Base-by-base conservation (phyloP, 306 rosid genomes). In the Hippophae gyantsensis region DNA sequence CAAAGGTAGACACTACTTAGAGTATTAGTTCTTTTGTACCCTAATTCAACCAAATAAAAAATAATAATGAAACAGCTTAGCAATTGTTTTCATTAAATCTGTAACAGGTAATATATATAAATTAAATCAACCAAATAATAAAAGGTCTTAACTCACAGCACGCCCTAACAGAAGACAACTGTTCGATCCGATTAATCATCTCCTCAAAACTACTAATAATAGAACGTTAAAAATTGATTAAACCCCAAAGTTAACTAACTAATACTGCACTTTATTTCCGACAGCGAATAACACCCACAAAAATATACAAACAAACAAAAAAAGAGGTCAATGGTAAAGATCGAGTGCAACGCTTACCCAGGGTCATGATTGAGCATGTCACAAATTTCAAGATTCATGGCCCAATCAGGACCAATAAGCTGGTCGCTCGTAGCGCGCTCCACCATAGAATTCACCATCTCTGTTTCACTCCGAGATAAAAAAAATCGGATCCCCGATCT, bases 361-460 rank as follows among this genome's bases (percentile, higher is more conserved):
- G 89, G 95, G 60, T 86, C 95, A 10, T 83, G 90, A 60, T 86
- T 93, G 71, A 89, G 86, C 63, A 84, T 72, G 71, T 93, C 97
- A 69, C 99, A 93, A 86, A 93, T 93, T 88, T 93, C 99, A 66
- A 93, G 66, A 76, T 93, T 93, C 97, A 82, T 82, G 57, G 97
- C 97, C 99, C 99, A 93, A 74, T 93, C 99, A 69, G 99, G 99
- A 61, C 99, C 99, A 61, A 93, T 76, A 55, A 93, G 93, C 94
- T 82, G 72, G 78, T 82, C 93, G 82, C 83, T 89, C 55, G 97
- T 84, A 70, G 97, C 99, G 68, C 97, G 90, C 54, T 83, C 99
- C 67, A 89, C 99, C 84, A 86, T 73, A n/a, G 88, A 67, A 69
- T 82, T 84, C 84, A 84, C 99, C 99, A 93, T 93, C 68, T 47